Conservation (phyloP, 495 filamentous ascomycete genomes). For the Antarctomyces pellizariae region DNA sequence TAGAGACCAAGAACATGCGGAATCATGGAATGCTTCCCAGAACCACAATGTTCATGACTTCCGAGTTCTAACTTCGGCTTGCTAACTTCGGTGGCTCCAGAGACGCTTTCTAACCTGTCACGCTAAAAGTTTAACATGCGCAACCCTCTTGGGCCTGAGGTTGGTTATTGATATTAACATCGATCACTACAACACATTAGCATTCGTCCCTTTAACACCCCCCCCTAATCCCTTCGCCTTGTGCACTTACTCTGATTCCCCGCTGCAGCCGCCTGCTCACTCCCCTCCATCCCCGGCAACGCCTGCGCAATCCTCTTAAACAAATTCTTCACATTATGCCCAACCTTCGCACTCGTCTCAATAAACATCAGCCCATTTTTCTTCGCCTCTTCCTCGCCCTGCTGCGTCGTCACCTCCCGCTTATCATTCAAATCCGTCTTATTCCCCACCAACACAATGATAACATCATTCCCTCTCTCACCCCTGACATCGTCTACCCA, state of each 20-base stretch:
- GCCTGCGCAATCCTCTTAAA: constrained; percentile 96
- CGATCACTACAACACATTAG: constrained; percentile 44
- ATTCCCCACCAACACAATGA: constrained; percentile 95
- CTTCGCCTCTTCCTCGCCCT: constrained; percentile 97
- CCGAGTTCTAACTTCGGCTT: too few species aligned
- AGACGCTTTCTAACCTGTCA: too few species aligned
- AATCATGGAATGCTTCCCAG: too few species aligned
- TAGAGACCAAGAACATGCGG: too few species aligned
- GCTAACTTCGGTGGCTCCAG: too few species aligned
- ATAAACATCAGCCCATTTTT: constrained; percentile 94
- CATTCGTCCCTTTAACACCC: constrained; percentile 1
- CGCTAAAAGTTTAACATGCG: constrained; percentile 38
- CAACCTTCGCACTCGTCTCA: constrained; percentile 94
- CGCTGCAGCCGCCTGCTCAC: constrained; percentile 34
- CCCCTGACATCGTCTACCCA: constrained; percentile 98
- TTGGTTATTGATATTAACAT: constrained; percentile 71
- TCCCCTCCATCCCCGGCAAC: constrained; percentile 89
- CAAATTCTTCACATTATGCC: constrained; percentile 90
- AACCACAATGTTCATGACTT: too few species aligned
- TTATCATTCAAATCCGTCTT: constrained; percentile 98
- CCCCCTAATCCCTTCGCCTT: constrained; percentile 2
- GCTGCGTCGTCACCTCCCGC: constrained; percentile 77
- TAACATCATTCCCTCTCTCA: constrained; percentile 92
- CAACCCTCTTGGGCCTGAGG: constrained; percentile 56
- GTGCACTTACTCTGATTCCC: constrained; percentile 37